Conservation (phyloP, 768 basidiomycete species). For the Tulasnella sp. region DNA sequence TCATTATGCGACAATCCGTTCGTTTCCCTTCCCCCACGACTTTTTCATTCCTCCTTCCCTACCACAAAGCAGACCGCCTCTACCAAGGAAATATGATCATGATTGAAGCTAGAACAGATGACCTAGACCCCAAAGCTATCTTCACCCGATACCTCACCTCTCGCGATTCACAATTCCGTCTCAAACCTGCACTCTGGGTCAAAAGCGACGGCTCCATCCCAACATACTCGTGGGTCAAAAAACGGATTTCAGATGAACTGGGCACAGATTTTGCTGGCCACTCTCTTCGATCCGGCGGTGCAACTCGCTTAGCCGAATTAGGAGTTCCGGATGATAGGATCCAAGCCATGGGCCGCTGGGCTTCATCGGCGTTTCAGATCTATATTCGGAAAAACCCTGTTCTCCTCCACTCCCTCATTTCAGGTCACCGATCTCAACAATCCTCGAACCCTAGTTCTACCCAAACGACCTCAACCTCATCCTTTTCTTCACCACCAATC, state of each 20-base stretch:
- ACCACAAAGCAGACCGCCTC: conserved; percentile 33
- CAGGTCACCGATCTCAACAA: not conserved
- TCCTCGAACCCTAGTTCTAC: not conserved
- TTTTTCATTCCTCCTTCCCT: conserved; percentile 30
- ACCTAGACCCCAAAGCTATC: not conserved
- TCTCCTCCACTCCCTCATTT: conserved; percentile 36
- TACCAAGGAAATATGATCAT: conserved; percentile 33
- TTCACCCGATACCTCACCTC: conserved; percentile 7
- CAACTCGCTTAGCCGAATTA: conserved; percentile 41
- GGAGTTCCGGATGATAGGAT: conserved; percentile 40
- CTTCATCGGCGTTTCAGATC: conserved; percentile 40
- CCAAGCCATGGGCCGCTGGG: conserved; percentile 44
- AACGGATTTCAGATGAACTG: conserved; percentile 33
- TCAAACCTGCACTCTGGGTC: conserved; percentile 41
- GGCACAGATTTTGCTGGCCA: conserved; percentile 48
- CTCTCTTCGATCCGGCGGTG: conserved; percentile 45
- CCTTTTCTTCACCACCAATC: conserved; percentile 5
- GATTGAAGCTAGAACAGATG: conserved; percentile 15
- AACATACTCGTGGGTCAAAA: conserved; percentile 41
- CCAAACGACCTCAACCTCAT: not conserved
- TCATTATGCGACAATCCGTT: conserved; percentile 26
- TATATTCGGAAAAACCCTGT: conserved; percentile 46
- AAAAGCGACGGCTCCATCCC: conserved; percentile 47
- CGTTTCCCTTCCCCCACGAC: not conserved
- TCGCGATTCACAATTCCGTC: conserved; percentile 21